Evolutionary conservation across 768 basidiomycete species (phyloP).

Genomic region (Russula virescens): DNA sequence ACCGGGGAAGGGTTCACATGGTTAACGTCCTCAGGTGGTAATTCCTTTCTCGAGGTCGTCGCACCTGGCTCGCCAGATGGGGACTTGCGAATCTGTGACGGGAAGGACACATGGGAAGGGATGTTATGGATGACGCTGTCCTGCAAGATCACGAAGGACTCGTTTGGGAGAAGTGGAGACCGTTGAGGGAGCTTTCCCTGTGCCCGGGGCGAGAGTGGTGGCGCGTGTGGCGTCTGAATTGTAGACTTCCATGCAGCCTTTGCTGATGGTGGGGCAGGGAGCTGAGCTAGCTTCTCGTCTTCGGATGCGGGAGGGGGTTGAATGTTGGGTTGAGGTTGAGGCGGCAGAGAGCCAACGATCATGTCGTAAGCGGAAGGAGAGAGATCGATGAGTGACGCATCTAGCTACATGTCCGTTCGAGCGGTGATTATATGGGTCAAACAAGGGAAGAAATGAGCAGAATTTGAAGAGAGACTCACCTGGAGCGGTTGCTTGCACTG

Average conservation of each 20-base stretch:
- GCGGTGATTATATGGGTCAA: background rate
- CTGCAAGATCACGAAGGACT: constrained; percentile 88
- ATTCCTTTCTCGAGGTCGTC: constrained; percentile 31
- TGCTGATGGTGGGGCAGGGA: constrained; percentile 44
- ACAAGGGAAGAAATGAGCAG: background rate
- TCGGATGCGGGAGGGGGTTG: constrained; percentile 37
- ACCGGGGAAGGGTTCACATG: constrained; percentile 65
- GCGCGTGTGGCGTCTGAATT: constrained; percentile 35
- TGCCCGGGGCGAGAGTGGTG: constrained; percentile 46
- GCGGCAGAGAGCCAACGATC: constrained; percentile 65
- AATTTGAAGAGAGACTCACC: constrained; percentile 36
- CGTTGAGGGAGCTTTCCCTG: constrained; percentile 59
- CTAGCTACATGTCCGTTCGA: constrained; percentile 44
- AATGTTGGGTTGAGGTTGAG: constrained; percentile 45
- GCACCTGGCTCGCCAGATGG: constrained; percentile 35
- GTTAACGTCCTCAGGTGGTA: constrained; percentile 42
- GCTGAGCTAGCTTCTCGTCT: constrained; percentile 41
- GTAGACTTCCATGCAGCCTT: constrained; percentile 63
- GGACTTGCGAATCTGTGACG: constrained; percentile 41
- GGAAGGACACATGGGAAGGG: constrained; percentile 46
- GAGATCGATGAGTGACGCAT: constrained; percentile 85
- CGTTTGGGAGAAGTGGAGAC: constrained; percentile 55
- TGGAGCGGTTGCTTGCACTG: constrained; percentile 90
- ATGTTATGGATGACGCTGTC: constrained; percentile 74
- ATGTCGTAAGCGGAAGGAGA: constrained; percentile 85